Base-by-base conservation (phyloP, 2,329 filamentous ascomycete species). In the Leptoxyphium fumago region DNA sequence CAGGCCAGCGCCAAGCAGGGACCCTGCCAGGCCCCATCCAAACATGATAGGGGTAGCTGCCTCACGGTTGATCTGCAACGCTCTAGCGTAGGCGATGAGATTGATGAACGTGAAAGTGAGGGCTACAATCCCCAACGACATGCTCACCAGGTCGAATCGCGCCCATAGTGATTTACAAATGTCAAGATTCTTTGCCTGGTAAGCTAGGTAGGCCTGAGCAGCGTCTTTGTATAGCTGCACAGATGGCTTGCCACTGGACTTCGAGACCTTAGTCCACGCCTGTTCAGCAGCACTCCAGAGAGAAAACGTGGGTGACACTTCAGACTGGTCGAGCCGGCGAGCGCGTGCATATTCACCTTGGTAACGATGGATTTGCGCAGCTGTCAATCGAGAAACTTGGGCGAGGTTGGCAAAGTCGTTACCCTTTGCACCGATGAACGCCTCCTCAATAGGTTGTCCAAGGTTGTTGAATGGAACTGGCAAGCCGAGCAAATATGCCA, bases 401-500 rank as follows among this genome's bases (percentile, higher is more conserved):
- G 84, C 84, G 38, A 98, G 68, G 51, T 84, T 91, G 40, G 77
- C 69, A 75, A 81, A 91, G 47, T 85, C 74, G 29, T 75, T 73
- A 28, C 82, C 82, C 17, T 74, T 71, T 4, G 42, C 49, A 1
- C 84, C 84, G 14, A 81, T 73, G 63, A 98, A 98, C 2, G 87
- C 88, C 63, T 98, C 91, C 52, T 94, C 84, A 48, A 98, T 95
- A 0, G 91, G 91, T 6, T 76, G 79, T 42, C 91, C 91, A 6
- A 98, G 74, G 58, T 91, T 98, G 62, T 96, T 98, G 69, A 86
- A 98, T 0, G 91, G 91, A 48, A 98, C 88, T 0, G 91, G 89
- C 48, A 95, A 74, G 8, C 91, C 91, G 1, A 98, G 70, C 1
- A 98, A 73, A 30, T 98, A 70, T 0, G 89, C 80, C 28, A 98